Conservation (phyloP, 2,329 filamentous ascomycete genomes). For the Alternaria brassicae region DNA sequence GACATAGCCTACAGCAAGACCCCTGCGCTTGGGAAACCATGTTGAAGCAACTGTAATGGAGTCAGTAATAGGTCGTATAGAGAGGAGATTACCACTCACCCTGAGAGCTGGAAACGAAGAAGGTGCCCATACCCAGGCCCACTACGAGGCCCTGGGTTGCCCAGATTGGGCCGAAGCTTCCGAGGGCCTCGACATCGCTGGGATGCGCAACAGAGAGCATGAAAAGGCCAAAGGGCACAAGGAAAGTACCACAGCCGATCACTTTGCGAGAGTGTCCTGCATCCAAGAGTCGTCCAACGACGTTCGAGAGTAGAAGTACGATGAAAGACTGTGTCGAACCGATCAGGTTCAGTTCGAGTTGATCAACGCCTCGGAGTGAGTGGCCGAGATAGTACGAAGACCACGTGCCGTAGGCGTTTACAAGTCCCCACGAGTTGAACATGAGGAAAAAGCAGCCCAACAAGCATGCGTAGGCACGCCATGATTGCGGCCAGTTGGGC, state of each 20-base stretch:
- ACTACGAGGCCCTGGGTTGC: conserved; percentile 57
- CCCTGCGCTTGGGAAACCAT: conserved; percentile 58
- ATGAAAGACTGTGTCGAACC: conserved; percentile 58
- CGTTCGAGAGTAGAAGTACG: conserved; percentile 55
- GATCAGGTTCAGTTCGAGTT: conserved; percentile 56
- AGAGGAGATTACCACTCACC: conserved; percentile 41
- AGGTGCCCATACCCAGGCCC: conserved; percentile 60
- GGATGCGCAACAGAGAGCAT: conserved; percentile 54
- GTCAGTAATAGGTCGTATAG: background rate
- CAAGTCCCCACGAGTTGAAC: conserved; percentile 59
- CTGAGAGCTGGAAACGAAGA: conserved; percentile 61
- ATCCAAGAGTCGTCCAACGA: conserved; percentile 59
- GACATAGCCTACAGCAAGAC: conserved; percentile 59
- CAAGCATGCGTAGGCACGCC: conserved; percentile 55
- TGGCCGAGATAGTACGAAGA: conserved; percentile 58
- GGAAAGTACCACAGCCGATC: conserved; percentile 51
- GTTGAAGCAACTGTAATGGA: conserved; percentile 54
- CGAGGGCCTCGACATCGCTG: conserved; percentile 42
- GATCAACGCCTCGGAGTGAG: conserved; percentile 51
- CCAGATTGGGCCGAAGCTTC: conserved; percentile 55
- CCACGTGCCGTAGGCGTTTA: conserved; percentile 60
- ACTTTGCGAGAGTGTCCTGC: conserved; percentile 54
- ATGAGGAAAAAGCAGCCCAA: conserved; percentile 60
- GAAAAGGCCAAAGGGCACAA: conserved; percentile 56
- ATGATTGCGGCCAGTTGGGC: conserved; percentile 54